These are phyloP conservation scores for Leccinum rimulosum DNA, from an alignment of 768 basidiomycete genomes.

Conservation along the genomic window DNA sequence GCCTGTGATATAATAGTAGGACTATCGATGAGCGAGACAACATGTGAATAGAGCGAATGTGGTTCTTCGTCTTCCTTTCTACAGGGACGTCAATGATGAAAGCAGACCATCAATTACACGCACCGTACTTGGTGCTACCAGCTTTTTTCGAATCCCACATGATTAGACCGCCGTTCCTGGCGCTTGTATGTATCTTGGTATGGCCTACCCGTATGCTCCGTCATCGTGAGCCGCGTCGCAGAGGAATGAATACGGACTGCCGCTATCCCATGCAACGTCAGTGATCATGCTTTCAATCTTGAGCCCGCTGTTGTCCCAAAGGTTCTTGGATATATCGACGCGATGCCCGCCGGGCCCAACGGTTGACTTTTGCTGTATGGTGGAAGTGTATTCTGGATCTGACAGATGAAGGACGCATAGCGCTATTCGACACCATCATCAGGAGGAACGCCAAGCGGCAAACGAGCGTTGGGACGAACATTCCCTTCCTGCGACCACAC, in stretches of 20 bases:
- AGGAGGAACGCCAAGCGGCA: constrained; percentile 2
- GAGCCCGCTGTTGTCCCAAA: constrained; percentile 75
- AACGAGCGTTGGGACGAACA: constrained; percentile 43
- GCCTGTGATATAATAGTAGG: constrained; percentile 74
- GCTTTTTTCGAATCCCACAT: constrained; percentile 78
- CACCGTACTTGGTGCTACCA: constrained; percentile 70
- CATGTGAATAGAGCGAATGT: constrained; percentile 69
- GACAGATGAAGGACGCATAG: constrained; percentile 59
- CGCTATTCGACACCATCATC: constrained; percentile 36
- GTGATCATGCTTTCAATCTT: constrained; percentile 79
- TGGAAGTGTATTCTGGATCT: constrained; percentile 40
- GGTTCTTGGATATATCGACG: constrained; percentile 70
- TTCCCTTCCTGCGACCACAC: constrained; percentile 75
- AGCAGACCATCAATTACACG: constrained; percentile 19
- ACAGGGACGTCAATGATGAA: constrained; percentile 12
- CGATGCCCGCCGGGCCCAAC: constrained; percentile 61
- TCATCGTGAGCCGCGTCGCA: background rate
- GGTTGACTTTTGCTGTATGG: constrained; percentile 48
- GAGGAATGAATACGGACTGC: constrained; percentile 41
- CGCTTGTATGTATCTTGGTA: constrained; percentile 73
- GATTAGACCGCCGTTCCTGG: constrained; percentile 77
- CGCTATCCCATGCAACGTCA: constrained; percentile 78
- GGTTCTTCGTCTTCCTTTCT: constrained; percentile 70
- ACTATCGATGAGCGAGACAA: constrained; percentile 66
- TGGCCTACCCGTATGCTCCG: constrained; percentile 44